These are phyloP conservation scores for Monosporozyma aerobia DNA, from an alignment of 805 yeast species.

Conservation along the genomic window DNA sequence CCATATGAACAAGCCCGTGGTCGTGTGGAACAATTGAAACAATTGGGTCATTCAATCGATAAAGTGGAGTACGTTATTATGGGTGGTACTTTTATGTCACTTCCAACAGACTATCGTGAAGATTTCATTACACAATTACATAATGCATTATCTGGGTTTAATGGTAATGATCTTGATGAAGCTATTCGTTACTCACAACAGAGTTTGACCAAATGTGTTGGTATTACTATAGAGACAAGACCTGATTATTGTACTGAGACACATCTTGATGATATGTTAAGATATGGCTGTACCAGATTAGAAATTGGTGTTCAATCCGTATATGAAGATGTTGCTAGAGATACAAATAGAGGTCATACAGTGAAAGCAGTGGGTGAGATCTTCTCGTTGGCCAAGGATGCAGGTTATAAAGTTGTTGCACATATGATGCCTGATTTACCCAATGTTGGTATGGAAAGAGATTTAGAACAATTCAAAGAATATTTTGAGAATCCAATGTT, in stretches of 20 bases:
- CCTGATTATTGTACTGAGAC: slow-evolving; percentile 98
- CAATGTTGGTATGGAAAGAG: slow-evolving; percentile 97
- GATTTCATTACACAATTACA: slow-evolving; percentile 81
- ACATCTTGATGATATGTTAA: slow-evolving; percentile 89
- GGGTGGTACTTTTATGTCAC: slow-evolving; percentile 99
- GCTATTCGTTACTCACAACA: slow-evolving; percentile 88
- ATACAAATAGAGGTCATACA: slow-evolving; percentile 96
- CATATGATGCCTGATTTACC: slow-evolving; percentile 99
- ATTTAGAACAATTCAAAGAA: slow-evolving; percentile 88
- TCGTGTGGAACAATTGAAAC: slow-evolving; percentile 89
- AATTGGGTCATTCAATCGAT: slow-evolving; percentile 91
- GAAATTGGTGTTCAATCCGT: slow-evolving; percentile 97
- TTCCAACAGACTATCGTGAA: slow-evolving; percentile 85
- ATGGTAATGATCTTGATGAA: slow-evolving; percentile 80
- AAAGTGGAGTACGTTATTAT: slow-evolving; percentile 95
- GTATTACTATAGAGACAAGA: slow-evolving; percentile 95
- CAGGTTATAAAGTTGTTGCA: slow-evolving; percentile 94
- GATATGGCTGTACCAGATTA: slow-evolving; percentile 91
- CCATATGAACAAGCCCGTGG: slow-evolving; percentile 99
- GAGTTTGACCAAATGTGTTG: slow-evolving; percentile 93
- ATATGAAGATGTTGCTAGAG: slow-evolving; percentile 97
- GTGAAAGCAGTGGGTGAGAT: slow-evolving; percentile 94
- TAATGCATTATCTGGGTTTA: slow-evolving; percentile 89
- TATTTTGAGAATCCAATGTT: slow-evolving; percentile 95
- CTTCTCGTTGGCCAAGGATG: slow-evolving; percentile 91